phyloP scores from a whole-genome alignment of 1,284 basidiomycete genomes.

The Moniliophthora roreri region DNA sequence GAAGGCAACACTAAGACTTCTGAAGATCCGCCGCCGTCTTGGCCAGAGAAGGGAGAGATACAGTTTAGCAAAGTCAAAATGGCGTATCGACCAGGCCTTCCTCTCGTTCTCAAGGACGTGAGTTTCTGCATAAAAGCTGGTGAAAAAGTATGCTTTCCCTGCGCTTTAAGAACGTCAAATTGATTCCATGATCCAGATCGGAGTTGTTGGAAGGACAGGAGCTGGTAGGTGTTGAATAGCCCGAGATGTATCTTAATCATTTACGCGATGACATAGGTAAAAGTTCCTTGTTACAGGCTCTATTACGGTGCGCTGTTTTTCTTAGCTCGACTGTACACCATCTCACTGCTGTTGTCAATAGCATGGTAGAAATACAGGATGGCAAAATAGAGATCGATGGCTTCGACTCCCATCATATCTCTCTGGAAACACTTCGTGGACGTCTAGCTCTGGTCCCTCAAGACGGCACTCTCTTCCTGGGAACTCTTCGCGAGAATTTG shows the following conservation, averaged over 20 bases:
- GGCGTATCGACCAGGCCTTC: slow-evolving; percentile 70
- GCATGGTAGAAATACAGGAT: slow-evolving; percentile 61
- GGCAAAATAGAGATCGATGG: slow-evolving; percentile 77
- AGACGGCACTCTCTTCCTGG: slow-evolving; percentile 63
- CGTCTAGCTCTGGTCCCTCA: slow-evolving; percentile 74
- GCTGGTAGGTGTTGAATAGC: slow-evolving; percentile 41
- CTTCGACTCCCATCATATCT: slow-evolving; percentile 55
- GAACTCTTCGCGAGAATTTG: slow-evolving; percentile 70
- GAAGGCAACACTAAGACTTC: slow-evolving; percentile 45
- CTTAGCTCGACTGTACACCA: slow-evolving; percentile 1
- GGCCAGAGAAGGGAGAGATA: slow-evolving; percentile 68
- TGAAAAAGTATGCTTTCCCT: slow-evolving; percentile 54
- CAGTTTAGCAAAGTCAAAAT: slow-evolving; percentile 63
- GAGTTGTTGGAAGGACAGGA: slow-evolving; percentile 75
- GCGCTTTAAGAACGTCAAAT: neutral
- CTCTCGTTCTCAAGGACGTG: slow-evolving; percentile 70
- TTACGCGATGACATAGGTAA: slow-evolving; percentile 46
- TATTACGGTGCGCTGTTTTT: slow-evolving; percentile 54
- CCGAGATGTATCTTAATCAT: slow-evolving; percentile 11
- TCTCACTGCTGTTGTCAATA: slow-evolving; percentile 39
- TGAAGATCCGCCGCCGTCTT: slow-evolving; percentile 56
- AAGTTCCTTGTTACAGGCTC: slow-evolving; percentile 69
- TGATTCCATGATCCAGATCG: slow-evolving; percentile 42
- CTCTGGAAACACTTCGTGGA: slow-evolving; percentile 56
- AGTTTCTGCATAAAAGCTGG: slow-evolving; percentile 64